phyloP scores from a whole-genome alignment of 1,139 yeast species.

The Diutina sp. region DNA sequence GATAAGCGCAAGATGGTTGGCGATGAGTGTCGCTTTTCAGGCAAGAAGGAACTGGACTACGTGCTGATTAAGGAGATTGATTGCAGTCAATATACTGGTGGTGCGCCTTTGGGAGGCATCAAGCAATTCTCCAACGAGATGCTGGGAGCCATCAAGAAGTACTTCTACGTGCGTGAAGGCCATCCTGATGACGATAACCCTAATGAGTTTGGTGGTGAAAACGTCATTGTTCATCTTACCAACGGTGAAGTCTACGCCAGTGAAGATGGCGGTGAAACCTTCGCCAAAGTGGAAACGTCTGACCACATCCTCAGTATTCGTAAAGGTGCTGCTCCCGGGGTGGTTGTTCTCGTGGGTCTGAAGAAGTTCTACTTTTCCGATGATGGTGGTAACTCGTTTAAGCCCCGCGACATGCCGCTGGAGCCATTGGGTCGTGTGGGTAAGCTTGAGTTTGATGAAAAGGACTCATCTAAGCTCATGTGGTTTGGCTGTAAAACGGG shows the following conservation, averaged over 20 bases:
- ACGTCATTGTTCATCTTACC: conserved; percentile 51
- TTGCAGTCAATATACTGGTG: conserved; percentile 21
- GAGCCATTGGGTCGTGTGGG: not conserved
- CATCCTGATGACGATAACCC: conserved; percentile 28
- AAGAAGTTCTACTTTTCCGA: conserved; percentile 41
- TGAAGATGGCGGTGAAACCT: conserved; percentile 63
- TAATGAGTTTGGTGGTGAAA: conserved; percentile 30
- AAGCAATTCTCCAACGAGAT: conserved; percentile 19
- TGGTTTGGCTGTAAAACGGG: conserved; percentile 48
- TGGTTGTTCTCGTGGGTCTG: conserved; percentile 47
- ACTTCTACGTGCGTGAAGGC: conserved; percentile 41
- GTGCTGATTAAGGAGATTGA: conserved; percentile 8
- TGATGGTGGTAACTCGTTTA: conserved; percentile 57
- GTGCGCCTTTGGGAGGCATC: conserved; percentile 5
- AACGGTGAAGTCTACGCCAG: conserved; percentile 46
- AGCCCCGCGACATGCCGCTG: conserved; percentile 1
- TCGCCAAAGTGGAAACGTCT: conserved; percentile 34
- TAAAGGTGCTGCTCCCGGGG: conserved; percentile 52
- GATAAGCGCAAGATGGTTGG: conserved; percentile 35
- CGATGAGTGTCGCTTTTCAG: conserved; percentile 26
- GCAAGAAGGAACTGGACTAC: not conserved
- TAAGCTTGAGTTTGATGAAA: conserved; percentile 37
- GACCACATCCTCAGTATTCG: conserved; percentile 41
- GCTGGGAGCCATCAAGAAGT: conserved; percentile 37
- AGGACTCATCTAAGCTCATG: conserved; percentile 43